Evolutionary conservation across 2,329 filamentous ascomycete genomes (phyloP).

Genomic region (Colletotrichum incanum): DNA sequence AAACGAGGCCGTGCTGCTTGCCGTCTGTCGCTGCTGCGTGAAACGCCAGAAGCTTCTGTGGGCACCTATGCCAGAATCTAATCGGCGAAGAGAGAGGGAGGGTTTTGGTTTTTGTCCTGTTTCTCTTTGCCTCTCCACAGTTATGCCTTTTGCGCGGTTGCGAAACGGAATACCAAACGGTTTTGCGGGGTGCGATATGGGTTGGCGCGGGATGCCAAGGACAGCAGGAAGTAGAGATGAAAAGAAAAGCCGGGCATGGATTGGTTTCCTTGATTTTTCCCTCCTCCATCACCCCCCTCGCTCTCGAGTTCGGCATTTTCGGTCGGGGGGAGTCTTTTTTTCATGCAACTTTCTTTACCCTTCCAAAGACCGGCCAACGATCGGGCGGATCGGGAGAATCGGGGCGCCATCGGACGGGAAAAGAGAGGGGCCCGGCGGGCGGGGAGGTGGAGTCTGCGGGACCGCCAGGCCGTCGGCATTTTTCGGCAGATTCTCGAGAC

Average conservation of each 20-base stretch:
- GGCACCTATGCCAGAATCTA: not conserved
- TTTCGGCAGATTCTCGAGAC: not conserved
- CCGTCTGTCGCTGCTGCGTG: not conserved
- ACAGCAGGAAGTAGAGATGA: not conserved
- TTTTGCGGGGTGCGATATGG: not conserved
- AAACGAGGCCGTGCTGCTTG: not conserved
- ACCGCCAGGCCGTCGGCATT: not conserved
- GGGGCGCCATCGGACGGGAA: constrained; percentile 3
- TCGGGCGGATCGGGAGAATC: constrained; percentile 17
- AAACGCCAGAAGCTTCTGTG: not conserved
- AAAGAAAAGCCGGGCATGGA: not conserved
- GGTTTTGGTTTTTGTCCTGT: not conserved
- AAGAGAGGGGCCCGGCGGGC: not conserved
- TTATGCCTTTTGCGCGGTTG: not conserved
- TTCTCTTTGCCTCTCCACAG: not conserved
- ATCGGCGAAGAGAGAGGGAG: not conserved
- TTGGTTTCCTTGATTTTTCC: not conserved
- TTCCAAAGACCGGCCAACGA: not conserved
- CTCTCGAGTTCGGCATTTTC: not conserved
- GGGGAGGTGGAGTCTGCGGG: constrained; percentile 20
- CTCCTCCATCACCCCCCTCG: not conserved
- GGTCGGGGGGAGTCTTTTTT: not conserved
- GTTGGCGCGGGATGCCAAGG: not conserved
- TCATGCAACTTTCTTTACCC: not conserved
- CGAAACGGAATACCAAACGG: not conserved